Conservation (phyloP, 345 rosid species). For the Acer saccharum region DNA sequence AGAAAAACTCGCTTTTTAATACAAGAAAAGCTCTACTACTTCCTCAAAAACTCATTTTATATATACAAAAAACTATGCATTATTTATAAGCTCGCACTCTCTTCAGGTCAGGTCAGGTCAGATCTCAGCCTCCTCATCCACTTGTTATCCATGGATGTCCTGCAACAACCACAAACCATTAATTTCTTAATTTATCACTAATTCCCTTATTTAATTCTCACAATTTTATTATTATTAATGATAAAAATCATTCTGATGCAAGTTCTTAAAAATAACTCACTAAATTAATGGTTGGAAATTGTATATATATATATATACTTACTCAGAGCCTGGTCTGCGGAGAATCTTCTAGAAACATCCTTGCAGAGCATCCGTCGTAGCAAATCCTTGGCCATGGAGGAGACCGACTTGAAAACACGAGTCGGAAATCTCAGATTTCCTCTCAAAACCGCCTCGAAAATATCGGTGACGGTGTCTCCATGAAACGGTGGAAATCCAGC, state of each 20-base stretch:
- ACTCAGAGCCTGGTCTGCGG: slow-evolving; percentile 64
- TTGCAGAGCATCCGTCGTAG: slow-evolving; percentile 56
- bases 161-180: slow-evolving; percentile 16
- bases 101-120: too few species aligned
- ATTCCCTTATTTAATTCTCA: too few species aligned
- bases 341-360: slow-evolving; percentile 58
- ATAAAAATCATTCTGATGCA: not conserved
- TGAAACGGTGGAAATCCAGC: slow-evolving; percentile 63
- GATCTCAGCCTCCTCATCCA: not conserved
- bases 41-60: not conserved
- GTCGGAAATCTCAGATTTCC: slow-evolving; percentile 60
- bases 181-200: too few species aligned
- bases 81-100: too few species aligned
- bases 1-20: not conserved
- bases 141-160: slow-evolving; percentile 45
- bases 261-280: too few species aligned
- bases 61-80: too few species aligned
- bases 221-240: not conserved
- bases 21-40: not conserved
- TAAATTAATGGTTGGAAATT: not conserved
- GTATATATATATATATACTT: slow-evolving; percentile 18
- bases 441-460: slow-evolving; percentile 55
- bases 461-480: slow-evolving; percentile 53
- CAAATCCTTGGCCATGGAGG: slow-evolving; percentile 54
- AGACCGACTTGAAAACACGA: slow-evolving; percentile 39